These are phyloP conservation scores for Cyphellophora europaea DNA, from an alignment of 2,329 filamentous ascomycete genomes.

Conservation along the genomic window DNA sequence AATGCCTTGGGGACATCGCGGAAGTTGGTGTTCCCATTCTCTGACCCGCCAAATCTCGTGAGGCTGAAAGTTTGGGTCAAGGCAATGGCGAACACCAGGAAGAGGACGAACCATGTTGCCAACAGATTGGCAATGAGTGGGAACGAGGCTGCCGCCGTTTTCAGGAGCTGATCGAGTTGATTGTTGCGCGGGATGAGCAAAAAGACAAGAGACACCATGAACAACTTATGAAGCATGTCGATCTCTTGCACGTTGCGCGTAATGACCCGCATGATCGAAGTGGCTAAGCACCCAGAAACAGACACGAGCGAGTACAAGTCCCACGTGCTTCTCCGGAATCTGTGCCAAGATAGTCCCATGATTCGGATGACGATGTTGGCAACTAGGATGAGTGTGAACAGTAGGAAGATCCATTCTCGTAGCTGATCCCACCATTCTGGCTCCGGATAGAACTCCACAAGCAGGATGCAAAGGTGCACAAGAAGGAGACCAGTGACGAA, in stretches of 20 bases:
- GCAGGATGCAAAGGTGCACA: constrained; percentile 71
- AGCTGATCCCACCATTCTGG: constrained; percentile 58
- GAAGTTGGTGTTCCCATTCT: constrained; percentile 78
- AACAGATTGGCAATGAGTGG: constrained; percentile 83
- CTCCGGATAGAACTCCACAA: constrained; percentile 78
- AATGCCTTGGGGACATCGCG: constrained; percentile 88
- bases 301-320: constrained; percentile 79
- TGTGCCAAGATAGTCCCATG: constrained; percentile 79
- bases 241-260: constrained; percentile 50
- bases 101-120: constrained; percentile 95
- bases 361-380: constrained; percentile 77
- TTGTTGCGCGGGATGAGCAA: constrained; percentile 94
- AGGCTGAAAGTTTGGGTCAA: constrained; percentile 93
- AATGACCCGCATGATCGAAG: constrained; percentile 66
- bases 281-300: constrained; percentile 71
- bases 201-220: constrained; percentile 80
- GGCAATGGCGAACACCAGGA: constrained; percentile 92
- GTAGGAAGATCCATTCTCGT: constrained; percentile 66
- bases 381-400: constrained; percentile 73
- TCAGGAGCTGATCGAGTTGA: constrained; percentile 94
- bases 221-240: constrained; percentile 82
- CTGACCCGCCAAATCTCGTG: constrained; percentile 70
- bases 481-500: constrained; percentile 71
- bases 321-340: constrained; percentile 90
- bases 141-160: constrained; percentile 90